Evolutionary conservation across 495 filamentous ascomycete genomes (phyloP), one percentile per base, ranked within the genome.

Genomic region (Lindgomyces ingoldianus): DNA sequence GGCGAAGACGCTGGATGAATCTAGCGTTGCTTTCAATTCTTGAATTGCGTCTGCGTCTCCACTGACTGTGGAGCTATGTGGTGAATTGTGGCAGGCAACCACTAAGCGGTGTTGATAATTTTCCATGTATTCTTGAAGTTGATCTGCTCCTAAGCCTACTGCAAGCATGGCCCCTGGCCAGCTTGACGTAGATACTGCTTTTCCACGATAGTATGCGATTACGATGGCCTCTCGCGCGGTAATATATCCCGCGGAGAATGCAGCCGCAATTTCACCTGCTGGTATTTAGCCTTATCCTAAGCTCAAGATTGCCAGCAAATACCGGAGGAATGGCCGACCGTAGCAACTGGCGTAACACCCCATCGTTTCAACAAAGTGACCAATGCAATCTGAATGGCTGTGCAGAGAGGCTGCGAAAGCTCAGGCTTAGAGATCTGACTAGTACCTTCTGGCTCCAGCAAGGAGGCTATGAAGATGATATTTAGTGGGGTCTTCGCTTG

Each of bases 311-410:
- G 6, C 14, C 10, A 10, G 12, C 19, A 10, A n/a, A 24, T 46
- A 46, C 42, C 57, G 21, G 57, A 60, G 44, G 57, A 49, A 27
- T 60, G 57, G 30, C 57, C 57, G 11, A 60, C 44, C 14, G 39
- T 44, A 21, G 22, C 41, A 12, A 29, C 18, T n/a, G 57, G 42
- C n/a, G 8, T 48, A 14, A 60, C 25, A 18, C 45, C 22, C 42
- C 57, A 49, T 14, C 22, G 3, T 24, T 10, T 4, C 3, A 57
- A 19, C 6, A 57, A 29, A 45, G 45, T 36, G 2, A 58, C 55
- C 11, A 58, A 19, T 1, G 33, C 55, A 29, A 58, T 22, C 21
- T 58, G 33, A 14, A 39, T 14, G 33, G 33, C 33, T 39, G 33
- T 39, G 33, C 33, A 39, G 6, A 39, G 33, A 14, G 33, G 33